phyloP scores from a whole-genome alignment of 306 rosid species.

The Acacia acuminata region DNA sequence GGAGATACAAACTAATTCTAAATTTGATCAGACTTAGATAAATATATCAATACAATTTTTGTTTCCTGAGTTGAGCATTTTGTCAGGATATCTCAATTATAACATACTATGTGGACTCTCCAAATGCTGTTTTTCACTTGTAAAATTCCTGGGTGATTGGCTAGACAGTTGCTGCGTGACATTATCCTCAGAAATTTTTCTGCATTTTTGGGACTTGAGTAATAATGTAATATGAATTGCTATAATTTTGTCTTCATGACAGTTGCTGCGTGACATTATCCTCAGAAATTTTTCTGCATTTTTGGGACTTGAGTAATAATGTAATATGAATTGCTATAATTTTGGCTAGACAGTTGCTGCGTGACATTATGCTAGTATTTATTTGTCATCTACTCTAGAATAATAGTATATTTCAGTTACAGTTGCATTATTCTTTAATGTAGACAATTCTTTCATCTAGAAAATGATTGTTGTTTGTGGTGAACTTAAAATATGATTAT shows the following conservation, averaged over 20 bases:
- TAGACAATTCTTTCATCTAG: neutral
- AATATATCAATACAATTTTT: neutral
- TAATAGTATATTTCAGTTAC: too few relatives aligned
- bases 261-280: neutral
- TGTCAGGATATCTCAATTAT: neutral
- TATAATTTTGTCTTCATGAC: too few relatives aligned
- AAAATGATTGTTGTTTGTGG: neutral
- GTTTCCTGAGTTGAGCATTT: neutral
- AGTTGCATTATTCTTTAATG: too few relatives aligned
- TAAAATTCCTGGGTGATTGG: neutral
- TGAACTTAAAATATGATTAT: neutral
- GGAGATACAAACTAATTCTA: too few relatives aligned
- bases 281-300: neutral
- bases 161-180: too few relatives aligned
- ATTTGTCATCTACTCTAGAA: constrained; percentile 1
- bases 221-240: too few relatives aligned
- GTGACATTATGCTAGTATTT: neutral
- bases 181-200: too few relatives aligned
- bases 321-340: neutral
- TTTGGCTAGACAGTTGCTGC: too few relatives aligned
- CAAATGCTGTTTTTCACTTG: neutral
- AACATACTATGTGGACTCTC: neutral
- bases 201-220: too few relatives aligned
- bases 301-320: neutral
- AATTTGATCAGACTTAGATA: too few relatives aligned